phyloP scores from a whole-genome alignment of 176 grass and related monocot species.

The Panicum miliaceum region DNA sequence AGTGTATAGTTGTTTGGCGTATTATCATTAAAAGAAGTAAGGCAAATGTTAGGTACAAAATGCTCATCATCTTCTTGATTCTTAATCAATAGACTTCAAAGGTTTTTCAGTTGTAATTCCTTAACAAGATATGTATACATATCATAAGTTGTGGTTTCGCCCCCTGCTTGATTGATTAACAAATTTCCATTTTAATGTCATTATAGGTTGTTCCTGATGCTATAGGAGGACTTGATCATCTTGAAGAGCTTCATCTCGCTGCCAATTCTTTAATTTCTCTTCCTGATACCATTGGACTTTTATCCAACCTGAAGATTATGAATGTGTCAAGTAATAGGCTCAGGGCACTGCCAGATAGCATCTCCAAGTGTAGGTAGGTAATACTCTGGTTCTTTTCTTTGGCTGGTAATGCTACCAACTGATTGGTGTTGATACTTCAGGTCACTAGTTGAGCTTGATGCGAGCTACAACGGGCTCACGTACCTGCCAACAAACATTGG shows the following conservation, averaged over 20 bases:
- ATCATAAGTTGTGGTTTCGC: neutral
- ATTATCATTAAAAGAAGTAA: neutral
- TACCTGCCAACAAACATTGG: constrained; percentile 95
- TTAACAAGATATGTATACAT: neutral
- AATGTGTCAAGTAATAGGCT: constrained; percentile 84
- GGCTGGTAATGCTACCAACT: neutral
- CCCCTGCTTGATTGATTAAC: neutral
- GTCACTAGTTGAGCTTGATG: constrained; percentile 75
- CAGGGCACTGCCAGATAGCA: constrained; percentile 88
- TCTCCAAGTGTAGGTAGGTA: constrained; percentile 93
- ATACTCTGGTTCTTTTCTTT: constrained; percentile 20
- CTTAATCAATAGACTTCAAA: neutral
- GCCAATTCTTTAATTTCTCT: constrained; percentile 66
- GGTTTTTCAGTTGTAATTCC: neutral
- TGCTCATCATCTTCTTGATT: neutral
- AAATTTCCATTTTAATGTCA: constrained; percentile 6
- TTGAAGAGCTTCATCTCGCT: constrained; percentile 71
- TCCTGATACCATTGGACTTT: constrained; percentile 85
- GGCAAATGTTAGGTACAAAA: neutral
- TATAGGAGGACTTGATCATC: constrained; percentile 67
- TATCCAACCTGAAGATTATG: constrained; percentile 86
- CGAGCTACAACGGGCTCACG: constrained; percentile 77
- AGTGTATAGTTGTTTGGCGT: neutral
- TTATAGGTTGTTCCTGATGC: constrained; percentile 84
- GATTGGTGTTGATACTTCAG: constrained; percentile 51